These are phyloP conservation scores for Ceratobasidium theobromae DNA, from an alignment of 1,284 basidiomycete genomes.

Conservation along the genomic window DNA sequence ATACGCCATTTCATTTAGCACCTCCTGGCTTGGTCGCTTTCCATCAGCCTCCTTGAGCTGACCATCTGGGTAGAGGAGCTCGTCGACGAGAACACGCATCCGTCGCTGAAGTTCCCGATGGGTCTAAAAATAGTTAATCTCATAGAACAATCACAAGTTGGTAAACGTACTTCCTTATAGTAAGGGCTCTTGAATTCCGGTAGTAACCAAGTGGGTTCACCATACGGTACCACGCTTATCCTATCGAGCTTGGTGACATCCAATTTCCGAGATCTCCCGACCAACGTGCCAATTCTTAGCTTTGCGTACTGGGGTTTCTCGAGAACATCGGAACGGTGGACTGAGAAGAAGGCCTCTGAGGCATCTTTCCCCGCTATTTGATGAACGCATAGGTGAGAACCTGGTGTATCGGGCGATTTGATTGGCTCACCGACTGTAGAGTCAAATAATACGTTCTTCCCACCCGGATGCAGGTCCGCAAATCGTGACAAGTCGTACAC, in stretches of 20 bases:
- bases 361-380: slow-evolving; percentile 50
- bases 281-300: slow-evolving; percentile 47
- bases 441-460: slow-evolving; percentile 56
- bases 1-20: slow-evolving; percentile 45
- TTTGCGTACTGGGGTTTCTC: slow-evolving; percentile 49
- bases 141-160: too few relatives aligned
- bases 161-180: slow-evolving; percentile 45
- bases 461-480: slow-evolving; percentile 66
- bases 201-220: slow-evolving; percentile 53
- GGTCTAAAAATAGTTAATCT: slow-evolving; percentile 33
- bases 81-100: slow-evolving; percentile 48
- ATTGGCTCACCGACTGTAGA: slow-evolving; percentile 43
- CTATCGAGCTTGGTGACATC: not conserved
- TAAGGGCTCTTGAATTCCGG: slow-evolving; percentile 52
- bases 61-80: slow-evolving; percentile 44
- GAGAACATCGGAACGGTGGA: slow-evolving; percentile 53
- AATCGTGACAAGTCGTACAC: slow-evolving; percentile 69
- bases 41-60: slow-evolving; percentile 36
- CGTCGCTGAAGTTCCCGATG: slow-evolving; percentile 37
- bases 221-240: slow-evolving; percentile 51
- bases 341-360: slow-evolving; percentile 53
- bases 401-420: slow-evolving; percentile 39
- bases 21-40: slow-evolving; percentile 41
- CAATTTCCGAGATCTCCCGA: slow-evolving; percentile 40
- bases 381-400: slow-evolving; percentile 48